phyloP scores from a whole-genome alignment of 257 asterid genomes.

The Perilla frutescens region DNA sequence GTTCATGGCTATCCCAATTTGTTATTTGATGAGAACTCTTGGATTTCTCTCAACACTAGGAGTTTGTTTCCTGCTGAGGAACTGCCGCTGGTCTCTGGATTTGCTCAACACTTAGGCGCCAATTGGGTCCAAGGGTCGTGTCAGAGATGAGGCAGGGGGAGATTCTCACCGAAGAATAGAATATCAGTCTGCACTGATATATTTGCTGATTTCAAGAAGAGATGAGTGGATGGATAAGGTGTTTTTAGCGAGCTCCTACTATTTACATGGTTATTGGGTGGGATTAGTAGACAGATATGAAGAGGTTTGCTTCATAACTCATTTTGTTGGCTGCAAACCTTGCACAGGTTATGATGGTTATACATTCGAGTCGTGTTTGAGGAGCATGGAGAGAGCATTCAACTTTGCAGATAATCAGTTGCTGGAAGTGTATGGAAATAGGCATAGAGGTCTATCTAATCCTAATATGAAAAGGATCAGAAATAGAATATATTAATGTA shows the following conservation, averaged over 20 bases:
- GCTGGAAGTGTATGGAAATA: conserved; percentile 47
- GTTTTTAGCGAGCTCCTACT: too few relatives aligned
- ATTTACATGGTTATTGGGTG: too few relatives aligned
- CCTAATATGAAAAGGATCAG: conserved; percentile 49
- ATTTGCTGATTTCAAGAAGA: too few relatives aligned
- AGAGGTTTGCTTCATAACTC: conserved; percentile 47
- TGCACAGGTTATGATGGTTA: conserved; percentile 57
- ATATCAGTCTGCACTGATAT: too few relatives aligned
- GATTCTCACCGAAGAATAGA: too few relatives aligned
- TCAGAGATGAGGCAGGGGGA: neutral
- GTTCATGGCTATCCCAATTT: neutral
- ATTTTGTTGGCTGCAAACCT: conserved; percentile 58
- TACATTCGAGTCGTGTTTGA: conserved; percentile 53
- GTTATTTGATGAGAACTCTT: conserved; percentile 45
- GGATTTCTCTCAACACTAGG: conserved; percentile 52
- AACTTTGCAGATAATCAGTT: conserved; percentile 65
- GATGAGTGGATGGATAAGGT: too few relatives aligned
- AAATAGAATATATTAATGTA: conserved; percentile 42
- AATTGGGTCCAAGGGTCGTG: conserved; percentile 56
- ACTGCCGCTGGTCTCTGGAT: conserved; percentile 40
- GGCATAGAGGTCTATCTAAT: conserved; percentile 49
- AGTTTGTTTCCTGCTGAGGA: conserved; percentile 43
- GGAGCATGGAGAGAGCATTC: conserved; percentile 57
- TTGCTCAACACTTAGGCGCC: conserved; percentile 58
- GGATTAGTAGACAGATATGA: too few relatives aligned